Conservation (phyloP, 2,329 filamentous ascomycete genomes). For the Stachybotrys chartarum region DNA sequence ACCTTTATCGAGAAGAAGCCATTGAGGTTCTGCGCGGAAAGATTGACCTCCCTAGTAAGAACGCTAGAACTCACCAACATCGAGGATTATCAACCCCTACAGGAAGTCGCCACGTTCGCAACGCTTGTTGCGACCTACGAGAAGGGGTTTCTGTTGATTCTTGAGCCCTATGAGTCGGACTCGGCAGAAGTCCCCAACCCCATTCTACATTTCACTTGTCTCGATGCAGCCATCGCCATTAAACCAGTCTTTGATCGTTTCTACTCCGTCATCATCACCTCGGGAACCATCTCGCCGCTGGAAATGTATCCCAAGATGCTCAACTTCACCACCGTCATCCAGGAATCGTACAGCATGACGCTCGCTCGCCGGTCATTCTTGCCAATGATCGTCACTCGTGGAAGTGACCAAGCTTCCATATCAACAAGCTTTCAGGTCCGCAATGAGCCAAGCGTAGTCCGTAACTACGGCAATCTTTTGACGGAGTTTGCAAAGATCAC, state of each 20-base stretch:
- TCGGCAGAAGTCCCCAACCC: constrained; percentile 94
- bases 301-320: constrained; percentile 99
- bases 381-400: constrained; percentile 94
- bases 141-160: constrained; percentile 87
- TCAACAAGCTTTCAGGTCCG: constrained; percentile 92
- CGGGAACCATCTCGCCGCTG: constrained; percentile 89
- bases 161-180: constrained; percentile 96
- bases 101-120: constrained; percentile 96
- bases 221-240: constrained; percentile 96
- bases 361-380: constrained; percentile 90
- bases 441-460: constrained; percentile 92
- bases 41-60: constrained; percentile 86
- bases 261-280: constrained; percentile 96
- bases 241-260: constrained; percentile 97
- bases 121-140: constrained; percentile 96
- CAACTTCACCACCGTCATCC: constrained; percentile 82
- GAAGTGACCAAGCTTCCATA: constrained; percentile 87
- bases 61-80: constrained; percentile 96
- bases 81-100: constrained; percentile 92
- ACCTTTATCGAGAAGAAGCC: constrained; percentile 98
- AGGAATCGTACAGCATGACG: constrained; percentile 97
- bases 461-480: constrained; percentile 89
- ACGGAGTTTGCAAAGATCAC: constrained; percentile 96
- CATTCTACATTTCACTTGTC: constrained; percentile 91
- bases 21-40: constrained; percentile 86